A percentile compares a stretch with the other conserved stretches of the same genome.
Evolutionary conservation across 768 basidiomycete genomes (phyloP).

Genomic region (Pleurotus tuoliensis): DNA sequence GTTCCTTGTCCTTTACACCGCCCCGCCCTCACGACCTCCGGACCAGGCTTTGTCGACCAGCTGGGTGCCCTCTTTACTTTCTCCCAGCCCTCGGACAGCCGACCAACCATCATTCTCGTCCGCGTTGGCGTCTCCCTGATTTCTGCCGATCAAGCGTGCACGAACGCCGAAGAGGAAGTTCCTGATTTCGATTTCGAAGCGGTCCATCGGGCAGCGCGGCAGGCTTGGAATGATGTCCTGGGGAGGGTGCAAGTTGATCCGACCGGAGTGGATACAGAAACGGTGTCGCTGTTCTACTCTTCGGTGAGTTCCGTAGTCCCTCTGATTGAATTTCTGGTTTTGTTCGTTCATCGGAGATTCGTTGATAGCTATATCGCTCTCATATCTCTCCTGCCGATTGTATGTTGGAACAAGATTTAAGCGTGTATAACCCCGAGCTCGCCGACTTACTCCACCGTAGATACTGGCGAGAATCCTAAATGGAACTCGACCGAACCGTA

Average conservation of each 20-base stretch:
- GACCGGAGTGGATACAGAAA: constrained; percentile 42
- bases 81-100: constrained; percentile 31
- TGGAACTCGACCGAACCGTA: constrained; percentile 66
- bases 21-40: not conserved
- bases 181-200: constrained; percentile 52
- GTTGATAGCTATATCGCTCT: constrained; percentile 47
- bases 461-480: constrained; percentile 60
- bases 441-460: constrained; percentile 21
- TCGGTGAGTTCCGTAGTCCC: constrained; percentile 31
- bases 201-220: constrained; percentile 38
- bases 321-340: no score
- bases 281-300: constrained; percentile 54
- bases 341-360: no score
- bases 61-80: constrained; percentile 54
- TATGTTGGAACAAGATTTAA: constrained; percentile 22
- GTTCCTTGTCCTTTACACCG: not conserved
- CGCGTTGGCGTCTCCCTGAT: constrained; percentile 68
- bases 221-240: constrained; percentile 56
- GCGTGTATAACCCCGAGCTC: no score
- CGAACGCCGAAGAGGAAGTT: constrained; percentile 59
- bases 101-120: constrained; percentile 43
- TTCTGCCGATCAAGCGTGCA: constrained; percentile 55
- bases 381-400: constrained; percentile 66
- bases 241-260: constrained; percentile 51
- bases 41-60: constrained; percentile 42